Evolutionary conservation across 139 green algal genomes (phyloP).

Genomic region (Micromonas commoda): DNA sequence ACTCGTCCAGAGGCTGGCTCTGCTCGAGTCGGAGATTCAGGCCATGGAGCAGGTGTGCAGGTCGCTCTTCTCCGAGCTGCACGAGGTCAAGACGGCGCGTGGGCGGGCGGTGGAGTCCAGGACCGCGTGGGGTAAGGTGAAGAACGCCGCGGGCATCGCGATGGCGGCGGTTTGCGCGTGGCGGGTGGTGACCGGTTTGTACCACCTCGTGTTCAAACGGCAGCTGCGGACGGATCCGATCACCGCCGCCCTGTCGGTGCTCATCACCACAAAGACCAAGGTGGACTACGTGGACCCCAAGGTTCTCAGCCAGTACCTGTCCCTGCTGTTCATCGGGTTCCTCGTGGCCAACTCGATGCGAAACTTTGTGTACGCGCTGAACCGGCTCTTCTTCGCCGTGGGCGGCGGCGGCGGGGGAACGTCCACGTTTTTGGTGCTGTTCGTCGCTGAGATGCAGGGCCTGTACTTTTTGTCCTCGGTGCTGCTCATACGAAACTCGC

Average conservation of each 20-base stretch:
- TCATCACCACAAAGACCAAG: neutral
- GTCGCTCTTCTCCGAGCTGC: constrained; percentile 1
- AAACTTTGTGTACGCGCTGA: constrained; percentile 3
- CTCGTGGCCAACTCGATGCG: constrained; percentile 1
- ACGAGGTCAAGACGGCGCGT: neutral
- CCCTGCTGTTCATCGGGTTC: constrained; percentile 15
- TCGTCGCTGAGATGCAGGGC: constrained; percentile 17
- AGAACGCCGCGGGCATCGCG: neutral
- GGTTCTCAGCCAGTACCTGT: constrained; percentile 7
- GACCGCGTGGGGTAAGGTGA: neutral
- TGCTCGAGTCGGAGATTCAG: neutral
- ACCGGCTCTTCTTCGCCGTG: neutral
- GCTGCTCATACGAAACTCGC: constrained; percentile 17
- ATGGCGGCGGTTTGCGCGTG: neutral
- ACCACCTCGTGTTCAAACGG: neutral
- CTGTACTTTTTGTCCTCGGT: constrained; percentile 28
- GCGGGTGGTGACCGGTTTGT: neutral
- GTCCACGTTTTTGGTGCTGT: constrained; percentile 9
- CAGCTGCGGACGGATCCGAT: constrained; percentile 3
- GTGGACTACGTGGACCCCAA: neutral
- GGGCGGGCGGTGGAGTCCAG: neutral
- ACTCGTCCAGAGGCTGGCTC: neutral
- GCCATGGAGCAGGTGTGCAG: neutral
- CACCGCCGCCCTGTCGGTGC: neutral
- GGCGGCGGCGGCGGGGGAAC: neutral